Evolutionary conservation across 2,329 filamentous ascomycete species (phyloP).

Genomic region (Hypoxylon sp.): DNA sequence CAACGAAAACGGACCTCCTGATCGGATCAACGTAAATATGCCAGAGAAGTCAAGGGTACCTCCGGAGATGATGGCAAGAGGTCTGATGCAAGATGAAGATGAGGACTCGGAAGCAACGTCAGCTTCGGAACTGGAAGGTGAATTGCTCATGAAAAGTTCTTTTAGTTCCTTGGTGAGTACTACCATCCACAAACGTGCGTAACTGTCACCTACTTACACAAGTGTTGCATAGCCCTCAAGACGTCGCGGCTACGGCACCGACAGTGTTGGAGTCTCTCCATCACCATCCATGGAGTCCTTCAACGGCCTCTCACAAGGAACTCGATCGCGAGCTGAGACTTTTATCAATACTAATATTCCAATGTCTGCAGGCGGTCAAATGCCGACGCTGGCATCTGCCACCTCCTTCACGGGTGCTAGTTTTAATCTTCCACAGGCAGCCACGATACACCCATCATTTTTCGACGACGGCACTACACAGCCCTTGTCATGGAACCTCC

Average conservation of each 20-base stretch:
- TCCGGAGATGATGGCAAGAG: constrained; percentile 89
- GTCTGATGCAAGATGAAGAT: constrained; percentile 86
- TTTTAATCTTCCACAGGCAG: constrained; percentile 70
- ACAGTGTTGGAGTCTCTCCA: constrained; percentile 78
- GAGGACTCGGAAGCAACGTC: constrained; percentile 88
- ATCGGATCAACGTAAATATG: constrained; percentile 89
- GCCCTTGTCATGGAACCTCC: constrained; percentile 87
- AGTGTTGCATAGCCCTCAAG: constrained; percentile 62
- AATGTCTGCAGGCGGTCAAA: constrained; percentile 53
- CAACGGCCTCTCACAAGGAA: constrained; percentile 75
- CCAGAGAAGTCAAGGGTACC: constrained; percentile 92
- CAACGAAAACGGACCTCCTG: constrained; percentile 86
- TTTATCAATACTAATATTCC: constrained; percentile 64
- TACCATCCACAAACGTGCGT: constrained; percentile 16
- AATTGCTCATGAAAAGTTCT: constrained; percentile 78
- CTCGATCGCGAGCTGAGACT: constrained; percentile 71
- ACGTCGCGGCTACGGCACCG: constrained; percentile 74
- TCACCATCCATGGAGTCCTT: constrained; percentile 94
- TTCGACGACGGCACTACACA: constrained; percentile 89
- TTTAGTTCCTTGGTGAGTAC: constrained; percentile 76
- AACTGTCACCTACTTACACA: constrained; percentile 44
- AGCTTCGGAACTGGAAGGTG: constrained; percentile 87
- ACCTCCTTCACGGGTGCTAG: constrained; percentile 74
- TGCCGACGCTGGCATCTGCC: constrained; percentile 69
- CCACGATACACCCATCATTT: constrained; percentile 82